Conservation (phyloP, 2,329 filamentous ascomycete genomes). For the Diaporthe aspalathi region DNA sequence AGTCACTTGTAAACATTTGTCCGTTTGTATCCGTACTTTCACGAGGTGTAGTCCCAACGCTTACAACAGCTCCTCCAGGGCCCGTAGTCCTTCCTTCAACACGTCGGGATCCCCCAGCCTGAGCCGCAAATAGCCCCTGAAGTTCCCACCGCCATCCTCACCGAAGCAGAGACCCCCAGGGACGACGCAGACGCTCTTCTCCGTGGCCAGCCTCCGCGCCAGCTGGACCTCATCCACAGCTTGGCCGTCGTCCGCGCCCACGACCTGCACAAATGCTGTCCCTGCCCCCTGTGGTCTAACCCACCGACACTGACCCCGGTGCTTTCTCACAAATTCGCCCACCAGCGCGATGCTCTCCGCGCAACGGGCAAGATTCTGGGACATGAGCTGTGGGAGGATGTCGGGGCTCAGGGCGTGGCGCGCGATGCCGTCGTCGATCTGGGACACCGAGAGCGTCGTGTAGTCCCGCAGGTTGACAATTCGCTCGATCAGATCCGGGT, state of each 20-base stretch:
- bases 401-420: constrained; percentile 2
- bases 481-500: constrained; percentile 9
- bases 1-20: too few relatives aligned
- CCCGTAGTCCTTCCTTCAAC: background rate
- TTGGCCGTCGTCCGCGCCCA: background rate
- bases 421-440: constrained; percentile 28
- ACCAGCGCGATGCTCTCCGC: background rate
- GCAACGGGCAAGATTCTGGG: background rate
- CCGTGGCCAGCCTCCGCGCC: background rate
- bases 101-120: background rate
- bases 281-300: background rate
- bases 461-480: constrained; percentile 9
- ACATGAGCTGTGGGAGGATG: constrained; percentile 3
- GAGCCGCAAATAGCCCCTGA: constrained; percentile 19
- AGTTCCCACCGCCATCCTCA: constrained; percentile 1
- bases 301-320: constrained; percentile 1
- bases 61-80: constrained; percentile 2
- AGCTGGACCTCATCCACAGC: constrained; percentile 8
- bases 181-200: constrained; percentile 20
- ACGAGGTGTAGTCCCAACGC: too few relatives aligned
- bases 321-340: background rate
- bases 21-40: too few relatives aligned
- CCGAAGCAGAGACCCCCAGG: constrained; percentile 24
- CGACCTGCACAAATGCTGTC: background rate
- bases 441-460: constrained; percentile 13